Evolutionary conservation across 2,329 filamentous ascomycete species (phyloP), one percentile per base, ranked within the genome.

Genomic region (Claviceps monticola): DNA sequence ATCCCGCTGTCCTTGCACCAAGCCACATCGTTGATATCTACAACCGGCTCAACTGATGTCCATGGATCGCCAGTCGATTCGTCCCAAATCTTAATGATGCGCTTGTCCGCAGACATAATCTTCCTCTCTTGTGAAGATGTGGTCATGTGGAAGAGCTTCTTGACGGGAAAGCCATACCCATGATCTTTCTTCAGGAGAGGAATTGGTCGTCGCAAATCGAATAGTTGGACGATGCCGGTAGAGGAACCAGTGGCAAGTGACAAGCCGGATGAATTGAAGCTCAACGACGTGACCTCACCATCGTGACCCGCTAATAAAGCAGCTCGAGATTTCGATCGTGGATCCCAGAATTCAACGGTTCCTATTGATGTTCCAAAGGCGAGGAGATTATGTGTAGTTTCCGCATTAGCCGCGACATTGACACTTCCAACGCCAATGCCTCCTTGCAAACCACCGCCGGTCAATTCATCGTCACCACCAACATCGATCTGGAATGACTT

Each of bases 51-150:
- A 45, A 97, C 87, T 1, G 88, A 93, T 0, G 93, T 96, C 91
- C 93, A 98, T 4, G 91, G 87, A 21, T 82, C 81, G 52, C 93
- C 93, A 53, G 83, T 83, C 37, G 76, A 71, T 55, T 87, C 82
- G 60, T 96, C 88, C 88, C 91, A 98, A 46, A 98, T 81, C 70
- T 98, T 98, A 72, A 98, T 94, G 59, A 95, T 95, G 56, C 88
- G 81, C 70, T 95, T 95, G 68, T 98, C 94, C 7, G 89, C 82
- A 1, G 90, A 94, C 55, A 97, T 73, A 19, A 98, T 83, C 68
- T 95, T 96, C 65, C 86, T 86, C 56, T 89, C 84, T 46, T 86
- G 82, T 0, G 84, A 86, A 13, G 79, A 75, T 7, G 81, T 85
- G 11, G 85, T 86, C 60, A 84, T 73, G 61, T 84, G 79, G 48